These are phyloP conservation scores for Teratosphaeriaceae sp. DNA, from an alignment of 2,329 filamentous ascomycete species.

Conservation along the genomic window DNA sequence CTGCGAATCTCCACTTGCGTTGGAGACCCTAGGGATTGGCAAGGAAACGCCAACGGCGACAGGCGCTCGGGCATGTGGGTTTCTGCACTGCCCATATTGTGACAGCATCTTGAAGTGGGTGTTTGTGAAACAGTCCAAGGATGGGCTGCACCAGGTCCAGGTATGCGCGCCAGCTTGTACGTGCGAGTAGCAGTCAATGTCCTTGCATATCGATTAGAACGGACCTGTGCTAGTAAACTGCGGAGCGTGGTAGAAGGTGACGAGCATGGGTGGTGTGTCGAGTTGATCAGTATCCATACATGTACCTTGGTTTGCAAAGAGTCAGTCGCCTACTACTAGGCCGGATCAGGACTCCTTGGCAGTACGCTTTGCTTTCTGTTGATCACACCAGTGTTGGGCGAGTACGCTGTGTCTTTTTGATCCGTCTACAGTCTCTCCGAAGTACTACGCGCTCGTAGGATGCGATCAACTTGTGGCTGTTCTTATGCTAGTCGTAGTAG, in stretches of 20 bases:
- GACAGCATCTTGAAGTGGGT: constrained; percentile 1
- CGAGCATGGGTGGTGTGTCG: no score
- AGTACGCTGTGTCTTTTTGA: background rate
- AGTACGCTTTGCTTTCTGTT: background rate
- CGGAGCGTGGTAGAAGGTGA: no score
- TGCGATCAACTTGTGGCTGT: no score
- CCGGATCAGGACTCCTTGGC: no score
- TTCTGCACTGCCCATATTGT: background rate
- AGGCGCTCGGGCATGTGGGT: background rate
- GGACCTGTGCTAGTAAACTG: constrained; percentile 1
- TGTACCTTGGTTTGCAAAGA: no score
- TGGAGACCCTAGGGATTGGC: background rate
- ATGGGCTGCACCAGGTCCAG: background rate
- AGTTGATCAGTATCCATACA: no score
- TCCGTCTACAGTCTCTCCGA: background rate
- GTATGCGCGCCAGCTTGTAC: background rate
- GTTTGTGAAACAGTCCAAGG: constrained; percentile 3
- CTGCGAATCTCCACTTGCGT: background rate
- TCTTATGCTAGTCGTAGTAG: no score
- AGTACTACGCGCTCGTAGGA: no score
- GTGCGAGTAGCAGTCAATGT: background rate
- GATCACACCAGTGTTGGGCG: background rate
- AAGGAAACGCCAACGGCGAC: background rate
- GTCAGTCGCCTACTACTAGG: no score
- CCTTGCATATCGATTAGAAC: background rate